Evolutionary conservation across 139 green algal genomes (phyloP).

Genomic region (Trebouxia sp.): DNA sequence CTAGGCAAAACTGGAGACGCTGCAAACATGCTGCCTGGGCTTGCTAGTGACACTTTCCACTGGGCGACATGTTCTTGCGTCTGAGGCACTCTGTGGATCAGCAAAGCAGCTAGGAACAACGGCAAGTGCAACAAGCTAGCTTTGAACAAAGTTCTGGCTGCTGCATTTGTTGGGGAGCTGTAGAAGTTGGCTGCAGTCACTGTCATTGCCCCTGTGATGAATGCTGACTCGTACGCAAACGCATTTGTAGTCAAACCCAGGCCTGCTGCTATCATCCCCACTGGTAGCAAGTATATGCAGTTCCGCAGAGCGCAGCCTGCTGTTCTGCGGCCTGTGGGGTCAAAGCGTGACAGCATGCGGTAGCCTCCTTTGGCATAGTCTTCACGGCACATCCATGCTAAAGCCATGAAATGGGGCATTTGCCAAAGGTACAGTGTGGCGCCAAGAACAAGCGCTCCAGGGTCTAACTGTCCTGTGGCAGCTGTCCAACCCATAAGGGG

Average conservation of each 20-base stretch:
- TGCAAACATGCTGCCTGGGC: conserved; percentile 1
- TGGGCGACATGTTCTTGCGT: conserved; percentile 6
- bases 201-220: conserved; percentile 58
- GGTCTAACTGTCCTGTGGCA: conserved; percentile 65
- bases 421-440: conserved; percentile 96
- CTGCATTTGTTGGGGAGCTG: conserved; percentile 46
- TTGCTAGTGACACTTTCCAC: not conserved
- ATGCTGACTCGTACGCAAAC: conserved; percentile 78
- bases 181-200: conserved; percentile 77
- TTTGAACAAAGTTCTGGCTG: conserved; percentile 85
- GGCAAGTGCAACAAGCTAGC: conserved; percentile 91
- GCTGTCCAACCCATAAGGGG: conserved; percentile 97
- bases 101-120: conserved; percentile 80
- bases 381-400: conserved; percentile 92
- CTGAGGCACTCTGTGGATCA: conserved; percentile 81
- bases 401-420: conserved; percentile 97
- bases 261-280: conserved; percentile 68
- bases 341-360: conserved; percentile 88
- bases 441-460: conserved; percentile 71
- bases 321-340: conserved; percentile 81
- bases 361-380: conserved; percentile 87
- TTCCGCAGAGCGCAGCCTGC: conserved; percentile 88
- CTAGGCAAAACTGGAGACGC: not conserved
- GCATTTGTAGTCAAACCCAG: conserved; percentile 67
- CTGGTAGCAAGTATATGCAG: conserved; percentile 82